Evolutionary conservation across 2,329 filamentous ascomycete species (phyloP).

Genomic region (Sclerotinia glacialis): DNA sequence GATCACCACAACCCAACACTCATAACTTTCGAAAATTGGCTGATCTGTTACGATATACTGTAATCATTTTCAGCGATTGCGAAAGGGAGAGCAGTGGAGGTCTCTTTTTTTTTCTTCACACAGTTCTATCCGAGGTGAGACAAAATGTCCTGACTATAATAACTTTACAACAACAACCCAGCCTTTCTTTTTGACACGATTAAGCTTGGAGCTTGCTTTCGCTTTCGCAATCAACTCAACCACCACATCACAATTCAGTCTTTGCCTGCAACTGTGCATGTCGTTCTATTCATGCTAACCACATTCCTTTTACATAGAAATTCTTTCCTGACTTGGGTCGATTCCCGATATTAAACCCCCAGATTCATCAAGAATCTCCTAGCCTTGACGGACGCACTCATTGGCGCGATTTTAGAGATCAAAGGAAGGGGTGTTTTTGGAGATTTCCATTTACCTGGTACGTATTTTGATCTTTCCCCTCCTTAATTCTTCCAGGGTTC

Average conservation of each 20-base stretch:
- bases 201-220: conserved; percentile 33
- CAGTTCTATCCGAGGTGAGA: conserved; percentile 36
- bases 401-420: conserved; percentile 29
- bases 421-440: conserved; percentile 23
- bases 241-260: conserved; percentile 16
- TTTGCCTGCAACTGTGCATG: conserved; percentile 20
- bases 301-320: conserved; percentile 25
- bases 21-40: background rate
- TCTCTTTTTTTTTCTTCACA: conserved; percentile 15
- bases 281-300: conserved; percentile 31
- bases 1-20: background rate
- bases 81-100: conserved; percentile 24
- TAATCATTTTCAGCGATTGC: conserved; percentile 16
- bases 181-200: conserved; percentile 32
- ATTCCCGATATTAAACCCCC: conserved; percentile 28
- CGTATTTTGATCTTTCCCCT: background rate
- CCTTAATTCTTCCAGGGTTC: background rate
- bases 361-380: conserved; percentile 29
- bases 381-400: conserved; percentile 22
- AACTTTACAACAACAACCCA: conserved; percentile 19
- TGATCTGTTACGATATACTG: conserved; percentile 20
- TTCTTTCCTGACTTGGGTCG: conserved; percentile 27
- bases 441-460: conserved; percentile 28
- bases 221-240: conserved; percentile 24
- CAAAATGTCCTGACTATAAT: conserved; percentile 23